phyloP scores from a whole-genome alignment of 805 yeast species.

The Candida pseudofarinosa region DNA sequence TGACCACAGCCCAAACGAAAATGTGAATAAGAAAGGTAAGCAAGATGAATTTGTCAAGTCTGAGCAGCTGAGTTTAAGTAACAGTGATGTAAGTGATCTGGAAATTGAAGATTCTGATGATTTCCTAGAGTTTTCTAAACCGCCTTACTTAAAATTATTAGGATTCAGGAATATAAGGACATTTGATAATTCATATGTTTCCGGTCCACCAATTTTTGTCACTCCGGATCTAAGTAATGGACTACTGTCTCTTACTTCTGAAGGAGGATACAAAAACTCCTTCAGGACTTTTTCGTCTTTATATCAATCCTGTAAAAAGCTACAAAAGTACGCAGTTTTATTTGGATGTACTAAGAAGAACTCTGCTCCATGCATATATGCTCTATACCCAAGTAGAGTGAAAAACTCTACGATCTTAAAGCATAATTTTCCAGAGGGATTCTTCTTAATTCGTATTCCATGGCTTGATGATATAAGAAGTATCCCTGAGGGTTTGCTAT shows the following conservation, averaged over 20 bases:
- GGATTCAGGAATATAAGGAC: constrained; percentile 57
- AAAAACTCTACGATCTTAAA: constrained; percentile 15
- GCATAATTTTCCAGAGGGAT: constrained; percentile 61
- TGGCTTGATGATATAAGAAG: constrained; percentile 71
- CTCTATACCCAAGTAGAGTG: constrained; percentile 52
- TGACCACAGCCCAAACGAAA: constrained; percentile 29
- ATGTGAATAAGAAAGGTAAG: background rate
- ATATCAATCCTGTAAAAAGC: constrained; percentile 52
- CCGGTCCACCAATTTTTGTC: constrained; percentile 56
- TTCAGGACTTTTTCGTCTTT: constrained; percentile 62
- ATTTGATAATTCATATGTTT: constrained; percentile 48
- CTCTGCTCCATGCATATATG: constrained; percentile 54
- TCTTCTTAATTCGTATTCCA: constrained; percentile 66
- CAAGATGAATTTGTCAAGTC: background rate
- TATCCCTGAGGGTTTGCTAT: constrained; percentile 41
- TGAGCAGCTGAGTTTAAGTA: constrained; percentile 3
- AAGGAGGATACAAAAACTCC: constrained; percentile 56
- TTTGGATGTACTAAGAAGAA: constrained; percentile 63
- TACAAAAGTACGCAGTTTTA: constrained; percentile 57
- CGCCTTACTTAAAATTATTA: constrained; percentile 57
- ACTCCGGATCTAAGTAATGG: constrained; percentile 58
- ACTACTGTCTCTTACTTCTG: constrained; percentile 14
- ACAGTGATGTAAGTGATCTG: constrained; percentile 7
- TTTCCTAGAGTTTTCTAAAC: constrained; percentile 14
- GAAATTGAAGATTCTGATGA: constrained; percentile 12